Percentiles rank a stretch among this genome's conserved stretches.
Conservation (phyloP, 495 filamentous ascomycete genomes). For the Penicillium goetzii region DNA sequence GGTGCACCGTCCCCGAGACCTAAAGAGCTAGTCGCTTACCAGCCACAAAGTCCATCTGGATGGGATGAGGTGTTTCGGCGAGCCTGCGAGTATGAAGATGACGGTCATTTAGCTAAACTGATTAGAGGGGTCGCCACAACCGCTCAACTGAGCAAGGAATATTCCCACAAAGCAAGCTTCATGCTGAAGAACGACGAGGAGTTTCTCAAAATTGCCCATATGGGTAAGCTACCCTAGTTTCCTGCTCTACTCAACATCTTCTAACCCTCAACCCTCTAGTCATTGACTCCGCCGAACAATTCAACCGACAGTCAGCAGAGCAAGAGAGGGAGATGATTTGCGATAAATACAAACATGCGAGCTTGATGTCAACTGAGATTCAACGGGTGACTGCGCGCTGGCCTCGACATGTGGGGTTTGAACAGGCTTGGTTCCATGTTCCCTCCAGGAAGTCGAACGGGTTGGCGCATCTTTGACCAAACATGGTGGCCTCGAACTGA, state of each 20-base stretch:
- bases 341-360: constrained; percentile 18
- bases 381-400: constrained; percentile 27
- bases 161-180: constrained; percentile 18
- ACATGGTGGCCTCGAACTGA: not conserved
- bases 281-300: constrained; percentile 27
- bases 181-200: constrained; percentile 31
- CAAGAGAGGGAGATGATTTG: constrained; percentile 21
- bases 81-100: constrained; percentile 37
- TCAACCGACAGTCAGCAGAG: constrained; percentile 18
- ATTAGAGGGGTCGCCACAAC: constrained; percentile 40
- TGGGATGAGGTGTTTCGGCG: constrained; percentile 37
- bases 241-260: no score
- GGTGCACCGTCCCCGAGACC: constrained; percentile 25
- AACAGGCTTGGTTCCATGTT: constrained; percentile 31
- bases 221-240: constrained; percentile 22
- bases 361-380: constrained; percentile 22
- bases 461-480: constrained; percentile 13
- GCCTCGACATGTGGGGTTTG: constrained; percentile 28
- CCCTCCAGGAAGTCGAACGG: constrained; percentile 15
- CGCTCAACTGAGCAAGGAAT: constrained; percentile 25
- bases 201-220: constrained; percentile 41
- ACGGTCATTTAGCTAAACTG: constrained; percentile 46
- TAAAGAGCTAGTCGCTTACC: constrained; percentile 27
- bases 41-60: constrained; percentile 22
- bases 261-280: constrained; percentile 9